Evolutionary conservation across 768 basidiomycete species (phyloP).

Genomic region (Naganishia onofrii): DNA sequence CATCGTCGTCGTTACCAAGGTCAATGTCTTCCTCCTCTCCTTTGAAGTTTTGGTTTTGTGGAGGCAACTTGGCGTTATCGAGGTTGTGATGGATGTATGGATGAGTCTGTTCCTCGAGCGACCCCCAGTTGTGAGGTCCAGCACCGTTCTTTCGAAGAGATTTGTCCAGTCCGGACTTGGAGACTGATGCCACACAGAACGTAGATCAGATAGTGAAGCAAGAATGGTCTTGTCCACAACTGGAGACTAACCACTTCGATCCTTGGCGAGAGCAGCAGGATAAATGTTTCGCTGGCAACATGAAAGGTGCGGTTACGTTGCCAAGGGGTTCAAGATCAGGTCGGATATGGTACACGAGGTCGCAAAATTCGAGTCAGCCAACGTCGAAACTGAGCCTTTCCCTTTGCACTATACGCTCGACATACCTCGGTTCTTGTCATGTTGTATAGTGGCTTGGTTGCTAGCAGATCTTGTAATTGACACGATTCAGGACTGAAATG

Average conservation of each 20-base stretch:
- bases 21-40: slow-evolving; percentile 20
- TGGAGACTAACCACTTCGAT: slow-evolving; percentile 31
- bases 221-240: background rate
- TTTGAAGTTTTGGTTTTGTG: slow-evolving; percentile 16
- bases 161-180: slow-evolving; percentile 71
- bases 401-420: background rate
- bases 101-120: slow-evolving; percentile 59
- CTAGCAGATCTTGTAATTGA: background rate
- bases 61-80: slow-evolving; percentile 16
- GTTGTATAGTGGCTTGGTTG: background rate
- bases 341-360: background rate
- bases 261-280: slow-evolving; percentile 46
- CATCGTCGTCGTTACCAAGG: slow-evolving; percentile 11
- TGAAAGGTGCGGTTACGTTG: background rate
- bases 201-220: background rate
- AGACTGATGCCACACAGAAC: slow-evolving; percentile 39
- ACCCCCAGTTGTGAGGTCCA: slow-evolving; percentile 84
- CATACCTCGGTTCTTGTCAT: slow-evolving; percentile 32
- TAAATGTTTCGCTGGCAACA: slow-evolving; percentile 43
- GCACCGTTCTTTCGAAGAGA: slow-evolving; percentile 73
- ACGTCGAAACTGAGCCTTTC: background rate
- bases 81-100: slow-evolving; percentile 24
- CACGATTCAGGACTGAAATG: background rate
- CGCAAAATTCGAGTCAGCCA: background rate
- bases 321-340: background rate